These are phyloP conservation scores for Alloteropsis angusta DNA, from an alignment of 202 grass and related monocot genomes.

Conservation along the genomic window DNA sequence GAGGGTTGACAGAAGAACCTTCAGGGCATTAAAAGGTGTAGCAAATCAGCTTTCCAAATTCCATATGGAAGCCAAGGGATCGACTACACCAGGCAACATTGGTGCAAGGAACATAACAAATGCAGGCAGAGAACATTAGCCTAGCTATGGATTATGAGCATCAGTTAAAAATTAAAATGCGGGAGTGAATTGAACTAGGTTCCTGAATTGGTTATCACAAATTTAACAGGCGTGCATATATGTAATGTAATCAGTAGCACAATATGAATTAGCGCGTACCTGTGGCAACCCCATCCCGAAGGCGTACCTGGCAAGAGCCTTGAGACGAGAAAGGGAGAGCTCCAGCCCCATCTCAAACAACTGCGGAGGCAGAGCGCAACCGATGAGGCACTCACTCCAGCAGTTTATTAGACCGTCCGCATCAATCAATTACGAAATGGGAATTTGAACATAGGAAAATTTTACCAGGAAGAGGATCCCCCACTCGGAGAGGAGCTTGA, in stretches of 20 bases:
- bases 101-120: not conserved
- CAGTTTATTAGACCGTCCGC: too few species aligned
- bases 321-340: conserved; percentile 89
- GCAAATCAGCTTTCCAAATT: conserved; percentile 7
- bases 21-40: conserved; percentile 11
- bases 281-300: conserved; percentile 94
- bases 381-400: not conserved
- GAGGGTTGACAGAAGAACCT: conserved; percentile 89
- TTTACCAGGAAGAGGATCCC: conserved; percentile 90
- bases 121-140: not conserved
- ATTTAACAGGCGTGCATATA: not conserved
- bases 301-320: conserved; percentile 91
- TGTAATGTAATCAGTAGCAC: not conserved
- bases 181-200: not conserved
- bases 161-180: not conserved
- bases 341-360: conserved; percentile 98
- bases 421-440: not conserved
- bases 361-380: conserved; percentile 16
- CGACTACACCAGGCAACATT: not conserved
- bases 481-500: conserved; percentile 96
- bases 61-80: not conserved
- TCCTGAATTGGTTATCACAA: not conserved
- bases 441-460: not conserved
- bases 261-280: conserved; percentile 28
- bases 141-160: not conserved